Conservation (phyloP, 257 asterid species). For the Echium plantagineum region DNA sequence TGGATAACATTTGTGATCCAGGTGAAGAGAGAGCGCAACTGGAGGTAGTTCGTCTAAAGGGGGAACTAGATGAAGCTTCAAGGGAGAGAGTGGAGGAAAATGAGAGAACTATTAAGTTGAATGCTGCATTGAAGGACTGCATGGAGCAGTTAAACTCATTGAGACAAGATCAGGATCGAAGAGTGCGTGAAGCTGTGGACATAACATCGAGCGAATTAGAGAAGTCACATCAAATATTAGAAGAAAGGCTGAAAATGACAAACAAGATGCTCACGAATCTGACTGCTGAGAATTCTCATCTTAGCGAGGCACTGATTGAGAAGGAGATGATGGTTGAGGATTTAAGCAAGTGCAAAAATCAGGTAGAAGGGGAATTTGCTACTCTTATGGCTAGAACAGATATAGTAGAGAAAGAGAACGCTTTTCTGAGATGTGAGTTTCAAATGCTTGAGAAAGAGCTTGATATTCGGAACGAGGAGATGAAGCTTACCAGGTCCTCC, state of each 20-base stretch:
- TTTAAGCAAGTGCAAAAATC: conserved; percentile 28
- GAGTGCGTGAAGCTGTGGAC: conserved; percentile 29
- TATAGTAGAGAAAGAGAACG: conserved; percentile 68
- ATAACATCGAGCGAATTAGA: conserved; percentile 34
- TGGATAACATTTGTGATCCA: conserved; percentile 11
- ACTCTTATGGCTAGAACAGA: conserved; percentile 59
- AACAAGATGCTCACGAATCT: conserved; percentile 31
- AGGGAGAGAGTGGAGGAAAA: conserved; percentile 32
- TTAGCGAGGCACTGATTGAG: conserved; percentile 40
- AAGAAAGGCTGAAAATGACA: conserved; percentile 38
- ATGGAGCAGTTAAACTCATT: conserved; percentile 45
- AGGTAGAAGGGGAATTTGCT: conserved; percentile 50
- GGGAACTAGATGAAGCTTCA: conserved; percentile 35
- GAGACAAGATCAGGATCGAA: conserved; percentile 43
- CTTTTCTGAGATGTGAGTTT: conserved; percentile 57
- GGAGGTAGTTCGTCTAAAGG: conserved; percentile 25
- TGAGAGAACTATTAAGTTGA: conserved; percentile 41
- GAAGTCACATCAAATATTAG: conserved; percentile 32
- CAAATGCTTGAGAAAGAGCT: conserved; percentile 62
- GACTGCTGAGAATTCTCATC: conserved; percentile 51
- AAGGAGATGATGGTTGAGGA: conserved; percentile 54
- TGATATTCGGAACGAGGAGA: conserved; percentile 46
- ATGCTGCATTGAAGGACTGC: conserved; percentile 49
- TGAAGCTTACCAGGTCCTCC: conserved; percentile 34
- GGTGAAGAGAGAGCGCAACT: conserved; percentile 54